Percentiles rank a stretch among this genome's conserved stretches.
These are phyloP conservation scores for Cocos nucifera DNA, from an alignment of 176 grass and related monocot genomes.

Conservation along the genomic window DNA sequence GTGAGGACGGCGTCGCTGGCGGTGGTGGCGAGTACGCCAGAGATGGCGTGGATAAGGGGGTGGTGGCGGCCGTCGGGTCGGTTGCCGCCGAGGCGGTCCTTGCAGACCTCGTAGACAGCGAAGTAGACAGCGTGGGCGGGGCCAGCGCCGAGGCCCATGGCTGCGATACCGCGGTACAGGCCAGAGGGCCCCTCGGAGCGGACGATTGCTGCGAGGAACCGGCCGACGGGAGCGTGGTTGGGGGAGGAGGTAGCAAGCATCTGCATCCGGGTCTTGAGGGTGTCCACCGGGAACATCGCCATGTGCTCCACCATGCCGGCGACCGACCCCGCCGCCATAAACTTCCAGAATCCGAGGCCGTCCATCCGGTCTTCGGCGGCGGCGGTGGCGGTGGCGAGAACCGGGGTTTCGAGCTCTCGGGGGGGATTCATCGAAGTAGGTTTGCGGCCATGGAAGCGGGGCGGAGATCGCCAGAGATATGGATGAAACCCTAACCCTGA, in stretches of 20 bases:
- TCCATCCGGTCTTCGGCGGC: constrained; percentile 21
- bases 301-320: constrained; percentile 84
- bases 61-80: constrained; percentile 45
- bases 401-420: neutral
- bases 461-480: too few species aligned
- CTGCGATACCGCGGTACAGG: constrained; percentile 77
- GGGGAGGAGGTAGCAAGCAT: constrained; percentile 24
- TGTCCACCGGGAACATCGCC: constrained; percentile 90
- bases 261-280: constrained; percentile 91
- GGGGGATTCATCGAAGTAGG: neutral
- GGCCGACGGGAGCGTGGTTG: constrained; percentile 31
- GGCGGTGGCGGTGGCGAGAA: neutral
- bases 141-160: constrained; percentile 77
- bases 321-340: constrained; percentile 88
- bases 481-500: too few species aligned
- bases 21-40: constrained; percentile 64
- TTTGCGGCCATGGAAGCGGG: neutral
- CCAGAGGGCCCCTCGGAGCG: constrained; percentile 33
- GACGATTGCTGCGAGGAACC: constrained; percentile 24
- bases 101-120: constrained; percentile 72
- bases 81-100: constrained; percentile 23
- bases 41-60: constrained; percentile 55
- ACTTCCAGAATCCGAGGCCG: constrained; percentile 80
- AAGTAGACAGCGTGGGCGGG: constrained; percentile 90
- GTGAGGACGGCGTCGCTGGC: constrained; percentile 79